Evolutionary conservation across 1,139 yeast genomes (phyloP).

Genomic region (Magnusiomyces fungicola): DNA sequence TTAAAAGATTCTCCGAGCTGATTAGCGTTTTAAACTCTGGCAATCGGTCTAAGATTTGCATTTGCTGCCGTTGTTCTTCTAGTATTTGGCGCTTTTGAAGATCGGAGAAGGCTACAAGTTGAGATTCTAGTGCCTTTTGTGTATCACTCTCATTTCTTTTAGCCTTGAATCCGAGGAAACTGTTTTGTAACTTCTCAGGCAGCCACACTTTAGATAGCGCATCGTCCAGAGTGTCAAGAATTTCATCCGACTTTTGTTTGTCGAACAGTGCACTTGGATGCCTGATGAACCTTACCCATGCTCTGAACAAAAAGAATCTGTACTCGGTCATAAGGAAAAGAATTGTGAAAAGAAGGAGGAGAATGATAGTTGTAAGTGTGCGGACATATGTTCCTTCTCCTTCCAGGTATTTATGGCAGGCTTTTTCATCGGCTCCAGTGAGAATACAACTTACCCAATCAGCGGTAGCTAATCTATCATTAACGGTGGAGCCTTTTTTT

Average conservation of each 20-base stretch:
- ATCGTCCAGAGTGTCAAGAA: conserved; percentile 14
- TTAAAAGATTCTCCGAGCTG: too few relatives aligned
- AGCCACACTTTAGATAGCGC: conserved; percentile 10
- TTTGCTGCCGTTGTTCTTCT: neutral
- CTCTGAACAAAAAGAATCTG: conserved; percentile 10
- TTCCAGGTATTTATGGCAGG: conserved; percentile 7
- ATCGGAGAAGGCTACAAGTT: neutral
- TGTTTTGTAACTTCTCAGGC: conserved; percentile 13
- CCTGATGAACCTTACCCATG: conserved; percentile 11
- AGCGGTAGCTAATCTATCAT: conserved; percentile 12
- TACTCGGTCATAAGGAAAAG: conserved; percentile 14
- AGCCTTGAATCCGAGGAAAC: conserved; percentile 6
- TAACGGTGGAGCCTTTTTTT: neutral
- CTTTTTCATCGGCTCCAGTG: neutral
- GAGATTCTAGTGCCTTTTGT: conserved; percentile 1
- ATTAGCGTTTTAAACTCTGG: neutral
- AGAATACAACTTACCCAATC: conserved; percentile 15
- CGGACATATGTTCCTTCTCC: conserved; percentile 14
- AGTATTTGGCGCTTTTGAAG: neutral
- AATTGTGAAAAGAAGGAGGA: conserved; percentile 11
- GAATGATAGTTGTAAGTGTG: conserved; percentile 10
- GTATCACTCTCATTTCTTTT: conserved; percentile 1
- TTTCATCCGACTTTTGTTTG: conserved; percentile 9
- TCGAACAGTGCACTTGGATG: conserved; percentile 11
- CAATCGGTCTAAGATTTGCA: neutral